Evolutionary conservation across 768 basidiomycete species (phyloP).

Genomic region (Tubosaeta sp.): DNA sequence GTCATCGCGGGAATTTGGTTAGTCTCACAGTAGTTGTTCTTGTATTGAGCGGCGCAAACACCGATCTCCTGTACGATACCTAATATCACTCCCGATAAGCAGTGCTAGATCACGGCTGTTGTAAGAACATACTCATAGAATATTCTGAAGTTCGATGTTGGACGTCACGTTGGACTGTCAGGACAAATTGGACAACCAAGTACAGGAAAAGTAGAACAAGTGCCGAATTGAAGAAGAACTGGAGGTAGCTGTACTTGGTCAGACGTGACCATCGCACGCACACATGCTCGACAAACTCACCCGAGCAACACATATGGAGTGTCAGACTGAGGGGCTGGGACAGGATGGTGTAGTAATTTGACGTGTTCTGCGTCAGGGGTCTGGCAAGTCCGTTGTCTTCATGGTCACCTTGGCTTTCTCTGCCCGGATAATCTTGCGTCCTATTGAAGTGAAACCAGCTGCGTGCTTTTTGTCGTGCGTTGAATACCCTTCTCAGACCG

Average conservation of each 20-base stretch:
- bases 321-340: constrained; percentile 53
- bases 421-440: constrained; percentile 27
- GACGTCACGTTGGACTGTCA: constrained; percentile 88
- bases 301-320: constrained; percentile 81
- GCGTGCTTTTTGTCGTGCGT: constrained; percentile 50
- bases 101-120: constrained; percentile 11
- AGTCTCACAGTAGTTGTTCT: constrained; percentile 74
- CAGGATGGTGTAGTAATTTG: constrained; percentile 77
- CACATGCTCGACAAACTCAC: constrained; percentile 39
- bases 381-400: constrained; percentile 42
- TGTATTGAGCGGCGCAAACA: constrained; percentile 75
- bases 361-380: constrained; percentile 51
- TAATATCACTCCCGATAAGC: constrained; percentile 30
- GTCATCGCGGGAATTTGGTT: constrained; percentile 85
- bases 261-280: constrained; percentile 11
- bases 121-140: constrained; percentile 62
- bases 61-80: constrained; percentile 93
- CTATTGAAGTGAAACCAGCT: constrained; percentile 24
- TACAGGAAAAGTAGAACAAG: constrained; percentile 82
- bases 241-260: constrained; percentile 63
- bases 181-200: constrained; percentile 78
- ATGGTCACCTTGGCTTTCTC: constrained; percentile 43
- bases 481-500: constrained; percentile 62
- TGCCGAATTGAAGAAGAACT: constrained; percentile 90
- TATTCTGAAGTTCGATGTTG: constrained; percentile 82